Base-by-base conservation (phyloP, 176 grass and related monocot genomes). In the Phoenix roebelenii region DNA sequence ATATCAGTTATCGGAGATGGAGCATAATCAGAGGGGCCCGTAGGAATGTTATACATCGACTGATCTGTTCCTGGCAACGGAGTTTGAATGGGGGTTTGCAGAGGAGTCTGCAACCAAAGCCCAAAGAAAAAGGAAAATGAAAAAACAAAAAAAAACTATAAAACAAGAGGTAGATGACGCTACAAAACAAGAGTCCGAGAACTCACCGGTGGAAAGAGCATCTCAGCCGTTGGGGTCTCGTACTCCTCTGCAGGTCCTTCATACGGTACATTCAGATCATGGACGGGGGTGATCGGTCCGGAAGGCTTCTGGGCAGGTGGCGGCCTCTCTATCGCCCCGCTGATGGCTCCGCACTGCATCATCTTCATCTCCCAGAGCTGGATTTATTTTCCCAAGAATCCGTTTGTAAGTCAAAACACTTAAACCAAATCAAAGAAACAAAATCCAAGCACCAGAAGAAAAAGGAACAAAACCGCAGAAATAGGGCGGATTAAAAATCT, bases 361-460 rank as follows among this genome's bases (percentile, higher is more conserved):
- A 98, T 98, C 88, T 91, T 98, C 93, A 85, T 79, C 85, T 98
- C 93, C 93, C 87, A 98, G 48, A 98, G 71, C 93, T 97, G 35
- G 66, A 58, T 55, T 71, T 80, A 67, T 80, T 68, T 48, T 44
- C 35, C 7, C 35, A 44, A 44, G 35, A 44, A 44, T 44, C 9
- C 35, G 10, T 1, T 44, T 44, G 35, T 44, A 44, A 44, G 35
- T 44, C 35, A 44, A 44, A 44, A 64, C 52, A 24, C 12, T 60
- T 59, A 65, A 58, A 50, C 73, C 65, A 76, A 76, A 84, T 70
- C 35, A 59, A 12, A 28, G 19, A 65, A 59, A 49, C 69, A 4
- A 53, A 60, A 57, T 3, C 24, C 7, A 7, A 68, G 25, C 5
- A 17, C 2, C 4, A 17, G 50, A 9, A 49, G 50, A 9, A 49